phyloP scores from a whole-genome alignment of 768 basidiomycete genomes.

The Porphyrellus cyaneotinctus region DNA sequence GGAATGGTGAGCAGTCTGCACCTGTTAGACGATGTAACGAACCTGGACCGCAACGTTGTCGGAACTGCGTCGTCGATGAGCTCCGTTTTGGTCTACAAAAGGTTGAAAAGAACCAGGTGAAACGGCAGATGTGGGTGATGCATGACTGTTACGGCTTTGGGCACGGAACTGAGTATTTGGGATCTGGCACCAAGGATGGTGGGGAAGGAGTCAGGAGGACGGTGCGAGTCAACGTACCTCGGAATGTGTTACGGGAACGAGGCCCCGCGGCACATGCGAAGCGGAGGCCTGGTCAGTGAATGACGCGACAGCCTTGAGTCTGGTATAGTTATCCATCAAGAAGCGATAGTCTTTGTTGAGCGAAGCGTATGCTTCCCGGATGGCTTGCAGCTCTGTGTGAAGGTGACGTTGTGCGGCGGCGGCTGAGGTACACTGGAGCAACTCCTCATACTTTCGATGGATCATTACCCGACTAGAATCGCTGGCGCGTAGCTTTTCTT shows the following conservation, averaged over 20 bases:
- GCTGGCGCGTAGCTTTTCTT: constrained; percentile 25
- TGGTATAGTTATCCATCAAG: constrained; percentile 21
- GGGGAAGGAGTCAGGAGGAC: not conserved
- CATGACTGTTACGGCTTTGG: not conserved
- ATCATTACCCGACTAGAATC: constrained; percentile 17
- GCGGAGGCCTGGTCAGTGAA: not conserved
- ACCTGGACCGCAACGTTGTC: constrained; percentile 19
- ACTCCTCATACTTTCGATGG: constrained; percentile 24
- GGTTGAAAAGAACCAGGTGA: constrained; percentile 1
- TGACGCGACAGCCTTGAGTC: constrained; percentile 7
- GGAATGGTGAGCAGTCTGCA: not conserved
- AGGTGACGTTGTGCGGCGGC: constrained; percentile 18
- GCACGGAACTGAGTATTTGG: not conserved
- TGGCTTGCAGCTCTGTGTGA: constrained; percentile 14
- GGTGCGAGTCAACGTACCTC: constrained; percentile 8
- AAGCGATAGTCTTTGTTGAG: constrained; percentile 21
- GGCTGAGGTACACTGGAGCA: constrained; percentile 13
- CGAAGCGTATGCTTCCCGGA: constrained; percentile 16
- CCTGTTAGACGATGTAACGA: constrained; percentile 1
- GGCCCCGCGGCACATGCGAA: constrained; percentile 1
- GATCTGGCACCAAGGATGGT: not conserved
- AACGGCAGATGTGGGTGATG: constrained; percentile 5
- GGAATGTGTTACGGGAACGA: constrained; percentile 3
- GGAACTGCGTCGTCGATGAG: constrained; percentile 14
- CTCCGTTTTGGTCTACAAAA: constrained; percentile 3